A percentile compares a stretch with the other conserved stretches of the same genome.
Conservation (phyloP, 139 green algal species). For the Diplosphaera chodatii region DNA sequence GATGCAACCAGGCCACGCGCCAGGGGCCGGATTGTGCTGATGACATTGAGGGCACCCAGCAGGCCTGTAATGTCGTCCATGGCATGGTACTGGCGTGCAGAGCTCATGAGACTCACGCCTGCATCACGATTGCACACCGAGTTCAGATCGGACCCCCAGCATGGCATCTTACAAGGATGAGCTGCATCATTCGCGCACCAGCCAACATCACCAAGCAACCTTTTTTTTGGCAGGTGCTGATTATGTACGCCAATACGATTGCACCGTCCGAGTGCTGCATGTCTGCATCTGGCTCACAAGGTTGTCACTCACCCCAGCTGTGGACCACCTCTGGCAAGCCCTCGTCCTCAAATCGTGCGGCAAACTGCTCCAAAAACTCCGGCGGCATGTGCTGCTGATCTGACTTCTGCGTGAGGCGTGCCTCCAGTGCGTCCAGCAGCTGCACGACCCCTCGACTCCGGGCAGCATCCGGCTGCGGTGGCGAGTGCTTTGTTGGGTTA, state of each 20-base stretch:
- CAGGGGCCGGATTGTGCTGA: constrained; percentile 50
- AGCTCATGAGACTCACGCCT: no score
- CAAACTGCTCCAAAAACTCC: constrained; percentile 78
- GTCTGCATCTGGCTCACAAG: no score
- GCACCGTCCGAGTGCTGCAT: no score
- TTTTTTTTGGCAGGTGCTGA: no score
- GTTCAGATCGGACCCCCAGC: no score
- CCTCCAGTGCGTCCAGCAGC: constrained; percentile 55
- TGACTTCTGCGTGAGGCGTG: background rate
- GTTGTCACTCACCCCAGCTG: constrained; percentile 52
- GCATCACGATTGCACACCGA: no score
- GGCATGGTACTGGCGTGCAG: no score
- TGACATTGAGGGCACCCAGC: constrained; percentile 40
- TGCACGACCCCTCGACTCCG: constrained; percentile 47
- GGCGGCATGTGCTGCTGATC: constrained; percentile 44
- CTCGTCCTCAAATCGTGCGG: constrained; percentile 55
- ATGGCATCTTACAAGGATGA: no score
- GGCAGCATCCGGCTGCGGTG: constrained; percentile 42
- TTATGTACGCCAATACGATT: no score
- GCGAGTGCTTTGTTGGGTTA: no score
- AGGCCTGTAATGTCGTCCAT: constrained; percentile 59
- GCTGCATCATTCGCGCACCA: no score
- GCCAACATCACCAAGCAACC: no score
- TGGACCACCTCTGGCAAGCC: constrained; percentile 55
- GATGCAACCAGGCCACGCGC: constrained; percentile 27